Evolutionary conservation across 2,329 filamentous ascomycete species (phyloP).

Genomic region (Diaporthe ilicicola): DNA sequence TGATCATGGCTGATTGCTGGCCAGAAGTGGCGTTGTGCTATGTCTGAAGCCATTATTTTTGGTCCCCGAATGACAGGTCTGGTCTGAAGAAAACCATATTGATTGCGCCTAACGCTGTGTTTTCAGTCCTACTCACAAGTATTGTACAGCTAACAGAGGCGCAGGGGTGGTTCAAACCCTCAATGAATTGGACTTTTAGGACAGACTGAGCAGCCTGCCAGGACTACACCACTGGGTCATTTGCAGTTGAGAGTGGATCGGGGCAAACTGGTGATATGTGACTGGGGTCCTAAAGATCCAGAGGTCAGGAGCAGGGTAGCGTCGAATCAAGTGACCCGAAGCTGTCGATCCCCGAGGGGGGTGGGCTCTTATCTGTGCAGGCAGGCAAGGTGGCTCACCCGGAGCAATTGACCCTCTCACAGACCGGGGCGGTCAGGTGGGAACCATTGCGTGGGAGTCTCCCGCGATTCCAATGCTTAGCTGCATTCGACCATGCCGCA

Average conservation of each 20-base stretch:
- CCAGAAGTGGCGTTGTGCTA: not conserved
- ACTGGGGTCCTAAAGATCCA: not conserved
- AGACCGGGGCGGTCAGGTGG: constrained; percentile 12
- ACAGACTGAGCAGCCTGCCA: not conserved
- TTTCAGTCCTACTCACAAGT: not conserved
- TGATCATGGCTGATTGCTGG: not conserved
- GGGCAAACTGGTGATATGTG: constrained; percentile 8
- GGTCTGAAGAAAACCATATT: not conserved
- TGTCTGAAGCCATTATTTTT: not conserved
- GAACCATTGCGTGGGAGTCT: not conserved
- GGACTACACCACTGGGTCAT: not conserved
- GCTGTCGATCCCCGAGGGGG: not conserved
- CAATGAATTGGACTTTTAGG: too few species aligned
- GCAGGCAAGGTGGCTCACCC: not conserved
- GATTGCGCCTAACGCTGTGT: too few species aligned
- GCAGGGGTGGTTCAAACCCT: not conserved
- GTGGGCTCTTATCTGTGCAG: constrained; percentile 6
- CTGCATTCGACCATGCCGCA: not conserved
- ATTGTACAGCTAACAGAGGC: too few species aligned
- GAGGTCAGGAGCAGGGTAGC: constrained; percentile 1
- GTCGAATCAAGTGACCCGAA: not conserved
- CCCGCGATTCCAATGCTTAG: constrained; percentile 7
- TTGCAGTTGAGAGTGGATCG: not conserved
- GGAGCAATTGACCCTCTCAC: constrained; percentile 6
- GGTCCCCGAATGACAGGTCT: too few species aligned